Percentiles rank a stretch among this genome's conserved stretches.
Conservation (phyloP, 179 eudicot genomes). For the Gypsophila paniculata region DNA sequence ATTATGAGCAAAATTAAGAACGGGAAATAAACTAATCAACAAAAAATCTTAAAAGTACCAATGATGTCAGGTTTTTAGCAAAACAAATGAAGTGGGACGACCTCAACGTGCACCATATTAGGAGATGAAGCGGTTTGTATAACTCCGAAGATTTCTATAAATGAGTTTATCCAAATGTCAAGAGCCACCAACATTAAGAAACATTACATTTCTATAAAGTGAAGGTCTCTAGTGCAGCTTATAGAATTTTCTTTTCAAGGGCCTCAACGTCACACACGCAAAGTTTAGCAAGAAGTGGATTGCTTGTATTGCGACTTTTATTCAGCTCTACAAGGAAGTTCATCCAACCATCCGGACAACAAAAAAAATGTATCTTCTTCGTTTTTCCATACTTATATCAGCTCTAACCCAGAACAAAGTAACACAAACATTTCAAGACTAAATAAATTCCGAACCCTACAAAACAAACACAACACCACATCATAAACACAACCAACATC, state of each 20-base stretch:
- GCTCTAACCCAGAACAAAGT: background rate
- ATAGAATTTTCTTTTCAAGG: background rate
- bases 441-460: background rate
- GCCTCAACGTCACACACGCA: background rate
- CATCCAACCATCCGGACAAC: background rate
- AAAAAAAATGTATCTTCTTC: background rate
- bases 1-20: background rate
- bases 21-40: background rate
- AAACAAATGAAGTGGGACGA: background rate
- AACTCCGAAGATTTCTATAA: background rate
- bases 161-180: background rate
- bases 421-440: background rate
- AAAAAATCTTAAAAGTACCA: background rate
- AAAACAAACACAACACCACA: background rate
- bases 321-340: conserved; percentile 3
- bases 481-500: background rate
- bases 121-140: background rate
- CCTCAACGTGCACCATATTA: background rate
- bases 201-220: too few species aligned
- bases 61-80: conserved; percentile 9
- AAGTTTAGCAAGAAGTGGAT: background rate
- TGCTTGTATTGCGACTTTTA: background rate
- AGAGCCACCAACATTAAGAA: background rate
- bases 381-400: background rate
- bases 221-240: background rate